Base-by-base conservation (phyloP, 1,284 basidiomycete species). In the Cryptococcus sp. region DNA sequence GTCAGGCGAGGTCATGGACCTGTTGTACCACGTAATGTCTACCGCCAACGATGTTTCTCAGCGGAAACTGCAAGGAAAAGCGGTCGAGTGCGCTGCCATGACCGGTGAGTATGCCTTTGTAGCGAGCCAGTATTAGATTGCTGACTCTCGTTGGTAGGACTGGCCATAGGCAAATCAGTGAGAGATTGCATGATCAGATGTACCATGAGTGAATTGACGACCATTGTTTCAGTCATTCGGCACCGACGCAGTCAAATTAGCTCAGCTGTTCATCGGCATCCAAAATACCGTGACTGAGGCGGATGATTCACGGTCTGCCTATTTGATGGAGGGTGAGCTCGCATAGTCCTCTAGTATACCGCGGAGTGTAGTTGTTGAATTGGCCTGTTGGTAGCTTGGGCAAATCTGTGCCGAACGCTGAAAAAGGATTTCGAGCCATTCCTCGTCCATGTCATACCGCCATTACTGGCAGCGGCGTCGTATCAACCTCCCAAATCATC, bases 361-460 rank as follows among this genome's bases (percentile, higher is more conserved):
- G 50, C 51, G 8, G 54, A 29, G 43, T 16, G 11, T 8, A 8
- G 19, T 52, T 52, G 53, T 22, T 52, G 25, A 55, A 38, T 38
- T 25, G 15, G 38, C 34, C 1, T 86, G 52, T 89, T 88, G 66
- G 83, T 86, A 52, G 91, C 88, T 0, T 91, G 89, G 89, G 86
- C 87, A 4, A 90, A 89, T 70, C 82, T 92, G 0, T 90, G 88
- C 69, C 89, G 89, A 64, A 87, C 88, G 0, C 82, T 93, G 65
- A 88, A 88, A 0, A 79, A 82, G 6, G 88, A 91, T 70, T 93
- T 93, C 63, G 88, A 89, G 65, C 89, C 89, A 0, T 93, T 90
- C 72, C 82, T 93, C 1, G 87, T 86, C 0, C 83, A 88, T 7
- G 89, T 91, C 1, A 89, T 93, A 84, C 89, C 89, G 0, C 83